Evolutionary conservation across 768 basidiomycete species (phyloP).

Genomic region (Russula sp.): DNA sequence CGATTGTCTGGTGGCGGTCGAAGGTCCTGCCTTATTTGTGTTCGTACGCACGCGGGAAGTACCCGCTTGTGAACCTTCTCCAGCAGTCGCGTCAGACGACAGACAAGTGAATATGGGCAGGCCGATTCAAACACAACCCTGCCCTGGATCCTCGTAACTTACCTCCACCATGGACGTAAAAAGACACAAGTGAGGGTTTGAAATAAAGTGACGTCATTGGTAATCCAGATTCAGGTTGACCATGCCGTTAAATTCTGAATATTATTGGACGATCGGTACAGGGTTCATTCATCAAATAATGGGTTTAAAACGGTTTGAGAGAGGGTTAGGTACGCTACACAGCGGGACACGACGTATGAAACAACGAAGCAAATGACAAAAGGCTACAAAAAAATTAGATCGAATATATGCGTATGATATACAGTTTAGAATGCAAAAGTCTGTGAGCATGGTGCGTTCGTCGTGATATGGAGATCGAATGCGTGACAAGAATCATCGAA

Average conservation of each 20-base stretch:
- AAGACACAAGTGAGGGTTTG: no score
- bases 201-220: background rate
- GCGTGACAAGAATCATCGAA: conserved; percentile 19
- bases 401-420: conserved; percentile 31
- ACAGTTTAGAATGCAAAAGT: conserved; percentile 27
- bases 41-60: no score
- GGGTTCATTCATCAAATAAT: conserved; percentile 19
- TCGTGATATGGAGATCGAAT: conserved; percentile 25
- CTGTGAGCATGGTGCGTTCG: conserved; percentile 19
- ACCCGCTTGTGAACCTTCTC: no score
- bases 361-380: conserved; percentile 16
- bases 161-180: background rate
- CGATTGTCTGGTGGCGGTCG: background rate
- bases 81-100: no score
- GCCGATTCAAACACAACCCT: background rate
- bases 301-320: conserved; percentile 12
- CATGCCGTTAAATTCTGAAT: background rate
- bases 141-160: background rate
- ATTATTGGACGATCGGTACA: background rate
- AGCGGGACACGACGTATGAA: conserved; percentile 17
- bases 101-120: background rate
- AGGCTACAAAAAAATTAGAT: conserved; percentile 31
- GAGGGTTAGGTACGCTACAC: conserved; percentile 28
- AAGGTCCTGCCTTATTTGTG: background rate
- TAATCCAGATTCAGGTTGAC: background rate